A percentile compares a stretch with the other conserved stretches of the same genome.
Conservation (phyloP, 352 stramenopile genomes). For the Pythium scleroteichum region DNA sequence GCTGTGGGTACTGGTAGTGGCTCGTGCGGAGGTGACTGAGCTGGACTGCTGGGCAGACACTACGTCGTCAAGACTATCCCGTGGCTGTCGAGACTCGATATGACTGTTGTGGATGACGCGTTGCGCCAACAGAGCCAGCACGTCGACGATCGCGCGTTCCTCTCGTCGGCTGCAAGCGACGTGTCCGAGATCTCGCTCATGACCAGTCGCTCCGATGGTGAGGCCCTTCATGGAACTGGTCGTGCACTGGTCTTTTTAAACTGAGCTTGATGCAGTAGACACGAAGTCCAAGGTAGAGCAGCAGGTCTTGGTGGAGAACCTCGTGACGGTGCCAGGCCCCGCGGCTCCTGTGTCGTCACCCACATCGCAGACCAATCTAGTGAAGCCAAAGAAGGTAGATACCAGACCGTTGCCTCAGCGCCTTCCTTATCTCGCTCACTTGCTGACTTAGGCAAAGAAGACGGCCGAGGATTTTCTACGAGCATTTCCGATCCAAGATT, state of each 20-base stretch:
- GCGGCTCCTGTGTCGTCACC: too few relatives aligned
- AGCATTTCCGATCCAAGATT: constrained; percentile 71
- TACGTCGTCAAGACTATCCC: constrained; percentile 43
- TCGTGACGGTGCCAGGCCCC: too few relatives aligned
- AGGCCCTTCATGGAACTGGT: not conserved
- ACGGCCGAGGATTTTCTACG: constrained; percentile 60
- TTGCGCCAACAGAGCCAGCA: constrained; percentile 49
- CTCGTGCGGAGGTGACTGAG: not conserved
- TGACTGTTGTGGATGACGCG: constrained; percentile 40
- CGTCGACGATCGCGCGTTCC: constrained; percentile 30
- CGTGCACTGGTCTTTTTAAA: too few relatives aligned
- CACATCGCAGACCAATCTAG: constrained; percentile 18
- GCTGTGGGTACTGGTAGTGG: constrained; percentile 3
- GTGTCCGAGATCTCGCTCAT: constrained; percentile 37
- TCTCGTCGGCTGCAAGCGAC: constrained; percentile 43
- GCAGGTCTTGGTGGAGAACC: not conserved
- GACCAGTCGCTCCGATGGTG: constrained; percentile 29
- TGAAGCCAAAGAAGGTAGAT: constrained; percentile 30
- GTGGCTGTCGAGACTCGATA: constrained; percentile 55
- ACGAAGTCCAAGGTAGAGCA: not conserved
- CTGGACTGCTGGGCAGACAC: not conserved
- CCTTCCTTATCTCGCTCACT: too few relatives aligned
- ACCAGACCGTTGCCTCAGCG: too few relatives aligned
- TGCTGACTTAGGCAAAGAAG: constrained; percentile 29
- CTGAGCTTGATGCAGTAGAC: not conserved